Base-by-base conservation (phyloP, 345 rosid species). In the Pistacia atlantica region DNA sequence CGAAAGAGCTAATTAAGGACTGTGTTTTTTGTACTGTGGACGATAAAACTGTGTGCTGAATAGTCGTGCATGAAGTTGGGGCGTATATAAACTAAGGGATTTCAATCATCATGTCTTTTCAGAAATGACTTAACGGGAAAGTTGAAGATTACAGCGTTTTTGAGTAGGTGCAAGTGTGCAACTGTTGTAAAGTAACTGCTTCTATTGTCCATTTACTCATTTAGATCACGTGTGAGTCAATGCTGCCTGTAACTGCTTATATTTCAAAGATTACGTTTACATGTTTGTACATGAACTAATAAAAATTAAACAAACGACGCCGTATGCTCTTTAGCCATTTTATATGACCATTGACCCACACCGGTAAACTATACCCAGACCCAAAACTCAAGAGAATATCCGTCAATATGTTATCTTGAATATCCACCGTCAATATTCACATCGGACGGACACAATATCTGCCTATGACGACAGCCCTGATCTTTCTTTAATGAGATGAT, bases 81-180 rank as follows among this genome's bases (percentile, higher is more conserved):
- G 67, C 25, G n/a, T 22, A 12, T 72, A 14, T 72, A 45, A 59
- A 60, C 1, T 16, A 8, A 60, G 37, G 12, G 38, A 45, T n/a
- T 13, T 11, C 45, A 60, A 72, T 42, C 65, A 46, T 16, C 45
- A 66, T 38, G 75, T 22, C 67, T 57, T 58, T 59, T 72, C 67
- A 4, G 51, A 70, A 54, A 25, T 25, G 25, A 25, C 25, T 25
- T 25, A 25, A 25, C 25, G 25, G 25, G 25, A 25, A 25, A 25
- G 25, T 25, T 25, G 25, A 25, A 25, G 25, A 25, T 25, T 25
- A 25, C 25, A 25, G 25, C 25, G 25, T 25, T 25, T 25, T 25
- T 25, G 25, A 25, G 25, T 25, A 25, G 25, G 25, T 25, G 25
- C 25, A 25, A 25, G 25, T 25, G 25, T 25, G 0, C 25, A 25